A percentile compares a stretch with the other conserved stretches of the same genome.
phyloP scores from a whole-genome alignment of 768 basidiomycete genomes.

The Mycena crocata region DNA sequence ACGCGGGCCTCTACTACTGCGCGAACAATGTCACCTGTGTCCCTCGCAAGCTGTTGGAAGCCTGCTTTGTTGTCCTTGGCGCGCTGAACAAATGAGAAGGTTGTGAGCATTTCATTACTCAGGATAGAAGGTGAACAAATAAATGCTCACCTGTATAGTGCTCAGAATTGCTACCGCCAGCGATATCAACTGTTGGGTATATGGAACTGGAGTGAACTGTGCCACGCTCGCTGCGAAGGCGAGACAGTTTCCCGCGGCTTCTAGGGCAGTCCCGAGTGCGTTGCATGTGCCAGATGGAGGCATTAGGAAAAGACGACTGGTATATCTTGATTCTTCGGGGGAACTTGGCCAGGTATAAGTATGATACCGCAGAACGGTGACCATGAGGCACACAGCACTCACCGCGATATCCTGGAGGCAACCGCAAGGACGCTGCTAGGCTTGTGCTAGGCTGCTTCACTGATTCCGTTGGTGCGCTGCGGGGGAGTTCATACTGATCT shows the following conservation, averaged over 20 bases:
- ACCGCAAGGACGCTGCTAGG: too few species aligned
- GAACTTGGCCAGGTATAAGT: too few species aligned
- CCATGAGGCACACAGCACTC: too few species aligned
- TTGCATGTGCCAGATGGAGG: not conserved
- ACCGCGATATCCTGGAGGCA: too few species aligned
- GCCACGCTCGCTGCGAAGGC: not conserved
- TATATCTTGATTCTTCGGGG: too few species aligned
- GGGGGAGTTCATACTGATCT: too few species aligned
- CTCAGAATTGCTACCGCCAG: constrained; percentile 7
- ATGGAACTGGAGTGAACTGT: not conserved
- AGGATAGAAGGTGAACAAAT: not conserved
- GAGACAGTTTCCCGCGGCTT: not conserved
- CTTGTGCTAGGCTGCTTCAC: too few species aligned
- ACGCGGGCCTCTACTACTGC: not conserved
- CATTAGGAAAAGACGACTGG: not conserved
- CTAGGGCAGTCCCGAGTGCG: not conserved
- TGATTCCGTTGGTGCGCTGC: too few species aligned
- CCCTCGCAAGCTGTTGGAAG: constrained; percentile 6
- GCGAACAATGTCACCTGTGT: not conserved
- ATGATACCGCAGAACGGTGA: too few species aligned
- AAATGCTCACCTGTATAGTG: not conserved
- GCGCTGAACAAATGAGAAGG: not conserved
- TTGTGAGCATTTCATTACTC: accelerated
- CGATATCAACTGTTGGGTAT: constrained; percentile 4
- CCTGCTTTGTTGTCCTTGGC: constrained; percentile 9